A percentile compares a stretch with the other conserved stretches of the same genome.
Conservation (phyloP, 73 alveolate species). For the Breviolum minutum region DNA sequence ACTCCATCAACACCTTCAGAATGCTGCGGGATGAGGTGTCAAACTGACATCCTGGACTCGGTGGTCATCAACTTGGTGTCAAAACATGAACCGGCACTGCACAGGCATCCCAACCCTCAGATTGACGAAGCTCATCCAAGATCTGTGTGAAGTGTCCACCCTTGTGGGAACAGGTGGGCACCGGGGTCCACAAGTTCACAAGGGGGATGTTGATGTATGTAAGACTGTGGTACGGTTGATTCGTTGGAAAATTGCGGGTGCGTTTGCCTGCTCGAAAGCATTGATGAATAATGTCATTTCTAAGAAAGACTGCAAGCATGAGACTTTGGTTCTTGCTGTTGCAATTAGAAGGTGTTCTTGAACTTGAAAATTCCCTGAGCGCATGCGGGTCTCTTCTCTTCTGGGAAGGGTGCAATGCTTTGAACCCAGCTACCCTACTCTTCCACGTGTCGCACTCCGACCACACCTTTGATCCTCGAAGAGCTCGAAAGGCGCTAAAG, state of each 20-base stretch:
- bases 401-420: too few species aligned
- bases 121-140: slow-evolving; percentile 61
- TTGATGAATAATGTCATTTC: too few species aligned
- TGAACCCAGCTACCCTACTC: too few species aligned
- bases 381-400: too few species aligned
- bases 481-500: slow-evolving; percentile 47
- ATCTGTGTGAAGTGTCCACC: slow-evolving; percentile 74
- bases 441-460: neutral
- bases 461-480: slow-evolving; percentile 26
- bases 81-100: neutral
- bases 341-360: too few species aligned
- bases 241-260: too few species aligned
- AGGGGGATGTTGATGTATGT: neutral
- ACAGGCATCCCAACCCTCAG: slow-evolving; percentile 8
- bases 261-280: too few species aligned
- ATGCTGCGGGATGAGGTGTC: neutral
- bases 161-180: neutral
- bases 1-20: slow-evolving; percentile 37
- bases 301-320: too few species aligned
- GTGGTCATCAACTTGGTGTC: neutral
- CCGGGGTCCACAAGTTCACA: neutral
- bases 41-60: neutral
- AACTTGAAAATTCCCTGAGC: too few species aligned
- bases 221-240: too few species aligned
- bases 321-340: too few species aligned